Evolutionary conservation across 2,329 filamentous ascomycete species (phyloP).

Genomic region (Nothopassalora personata): DNA sequence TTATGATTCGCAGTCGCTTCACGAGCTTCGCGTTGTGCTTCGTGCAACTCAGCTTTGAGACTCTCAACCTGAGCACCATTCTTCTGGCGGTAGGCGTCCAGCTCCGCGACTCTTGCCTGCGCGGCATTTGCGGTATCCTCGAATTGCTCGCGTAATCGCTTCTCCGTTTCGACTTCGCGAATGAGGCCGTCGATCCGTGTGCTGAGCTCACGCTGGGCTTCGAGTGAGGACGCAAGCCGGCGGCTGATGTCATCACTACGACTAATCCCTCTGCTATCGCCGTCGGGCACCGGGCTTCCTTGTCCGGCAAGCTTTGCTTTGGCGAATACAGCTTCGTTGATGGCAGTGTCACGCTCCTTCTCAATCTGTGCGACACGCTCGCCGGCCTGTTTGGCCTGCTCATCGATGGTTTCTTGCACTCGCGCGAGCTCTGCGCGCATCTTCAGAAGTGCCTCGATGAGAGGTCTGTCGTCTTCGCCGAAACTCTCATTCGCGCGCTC

Average conservation of each 20-base stretch:
- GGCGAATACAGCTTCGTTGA: conserved; percentile 89
- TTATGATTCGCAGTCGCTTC: conserved; percentile 74
- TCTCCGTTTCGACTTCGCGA: conserved; percentile 74
- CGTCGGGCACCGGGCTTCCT: conserved; percentile 52
- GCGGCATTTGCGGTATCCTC: conserved; percentile 82
- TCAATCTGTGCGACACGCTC: conserved; percentile 91
- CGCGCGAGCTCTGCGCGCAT: conserved; percentile 87
- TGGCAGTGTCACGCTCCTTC: conserved; percentile 87
- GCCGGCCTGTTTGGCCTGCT: conserved; percentile 77
- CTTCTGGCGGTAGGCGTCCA: conserved; percentile 78
- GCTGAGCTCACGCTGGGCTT: conserved; percentile 73
- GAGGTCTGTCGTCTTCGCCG: conserved; percentile 82
- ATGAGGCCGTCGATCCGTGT: conserved; percentile 64
- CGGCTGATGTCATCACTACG: conserved; percentile 70
- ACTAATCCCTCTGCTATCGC: conserved; percentile 48
- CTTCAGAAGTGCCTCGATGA: conserved; percentile 84
- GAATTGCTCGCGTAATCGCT: conserved; percentile 70
- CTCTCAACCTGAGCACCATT: conserved; percentile 80
- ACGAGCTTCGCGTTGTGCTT: conserved; percentile 68
- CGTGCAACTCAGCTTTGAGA: conserved; percentile 77
- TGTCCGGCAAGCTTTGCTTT: conserved; percentile 88
- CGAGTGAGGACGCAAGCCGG: conserved; percentile 76
- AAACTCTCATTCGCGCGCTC: conserved; percentile 72
- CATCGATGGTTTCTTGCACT: conserved; percentile 83
- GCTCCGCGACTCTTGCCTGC: conserved; percentile 73